Base-by-base conservation (phyloP, 345 rosid species). In the Eucalyptus polyanthemos region DNA sequence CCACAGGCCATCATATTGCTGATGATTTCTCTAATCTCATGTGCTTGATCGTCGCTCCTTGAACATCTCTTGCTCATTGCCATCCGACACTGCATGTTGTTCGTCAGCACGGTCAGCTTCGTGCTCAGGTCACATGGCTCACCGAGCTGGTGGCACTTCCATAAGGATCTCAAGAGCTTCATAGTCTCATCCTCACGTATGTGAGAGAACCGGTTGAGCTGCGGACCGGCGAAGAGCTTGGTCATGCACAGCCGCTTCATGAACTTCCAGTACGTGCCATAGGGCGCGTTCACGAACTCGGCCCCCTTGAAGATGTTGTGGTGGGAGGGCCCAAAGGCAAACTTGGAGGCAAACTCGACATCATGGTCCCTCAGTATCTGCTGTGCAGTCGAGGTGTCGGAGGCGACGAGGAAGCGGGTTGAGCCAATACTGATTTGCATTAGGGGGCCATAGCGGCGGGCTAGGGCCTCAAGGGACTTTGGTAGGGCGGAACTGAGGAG, bases 231-330 rank as follows among this genome's bases (percentile, higher is more conserved):
- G 6, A 97, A 92, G 29, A 97, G 95, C 89, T 91, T 89, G 5
- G 97, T 93, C 91, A 90, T 92, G 93, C 96, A 94, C n/a, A 97
- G 93, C 62, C 94, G 93, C 88, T 93, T 95, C 96, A 96, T 95
- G 91, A 96, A 96, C 89, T 92, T 90, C 99, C 98, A 97, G 22
- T 94, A 94, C 14, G 92, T 22, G 27, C 98, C 98, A 31, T 94
- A 94, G n/a, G 94, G 95, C 3, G 92, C 93, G 31, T 90, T 94
- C 49, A 93, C 88, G 90, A 96, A 96, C 86, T 93, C 96, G 11
- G 94, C 45, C 15, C 93, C 94, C 87, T 90, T 90, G 81, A 95
- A 96, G 21, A 94, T 93, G 88, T 93, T 93, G 90, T 94, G 92
- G 69, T 93, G 92, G 3, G 93, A 86, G 17, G 96, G 94, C 53